Evolutionary conservation across 2,329 filamentous ascomycete species (phyloP), one percentile per base, ranked within the genome.

Genomic region (Sphaerulina vaccinii): DNA sequence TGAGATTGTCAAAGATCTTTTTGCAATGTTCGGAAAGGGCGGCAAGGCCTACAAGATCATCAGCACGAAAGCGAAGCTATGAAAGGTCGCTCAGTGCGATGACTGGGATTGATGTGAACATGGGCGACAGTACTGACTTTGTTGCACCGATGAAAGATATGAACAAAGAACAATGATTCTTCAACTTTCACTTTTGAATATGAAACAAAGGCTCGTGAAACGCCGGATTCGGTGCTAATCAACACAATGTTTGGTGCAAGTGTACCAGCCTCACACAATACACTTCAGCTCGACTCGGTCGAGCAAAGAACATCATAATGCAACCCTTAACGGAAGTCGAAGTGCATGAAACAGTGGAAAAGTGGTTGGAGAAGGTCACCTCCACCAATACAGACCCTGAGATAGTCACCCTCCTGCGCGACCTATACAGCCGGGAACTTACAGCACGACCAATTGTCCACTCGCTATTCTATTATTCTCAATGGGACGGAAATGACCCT

Each of bases 21-120:
- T 50, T 5, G 38, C 46, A 9, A 60, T 60, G 58, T 60, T 60
- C n/a, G 58, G 58, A 24, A 58, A 58, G 40, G 43, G 42, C 15
- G 58, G 58, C 15, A 50, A 48, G 6, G 56, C 53, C 36, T 58
- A 60, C 39, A 35, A 44, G 8, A 58, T 60, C 32, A 43, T 56
- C 16, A 43, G 38, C 15, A 35, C 56, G 7, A 51, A 51, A 36
- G 24, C 56, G 22, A 59, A 56, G 32, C 24, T 59, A 27, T 59
- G 13, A 22, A 8, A 9, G 11, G n/a, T n/a, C n/a, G n/a, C n/a
- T n/a, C n/a, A n/a, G n/a, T 13, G 13, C n/a, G 33, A 2, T 5
- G 24, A 18, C 33, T 32, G 1, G 35, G 10, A n/a, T 24, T 2
- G 1, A 3, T 9, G n/a, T 1, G 15, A 19, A 3, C 16, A 9